Evolutionary conservation across 1,139 yeast species (phyloP), one percentile per base, ranked within the genome.

Genomic region (Hyphopichia fennica): DNA sequence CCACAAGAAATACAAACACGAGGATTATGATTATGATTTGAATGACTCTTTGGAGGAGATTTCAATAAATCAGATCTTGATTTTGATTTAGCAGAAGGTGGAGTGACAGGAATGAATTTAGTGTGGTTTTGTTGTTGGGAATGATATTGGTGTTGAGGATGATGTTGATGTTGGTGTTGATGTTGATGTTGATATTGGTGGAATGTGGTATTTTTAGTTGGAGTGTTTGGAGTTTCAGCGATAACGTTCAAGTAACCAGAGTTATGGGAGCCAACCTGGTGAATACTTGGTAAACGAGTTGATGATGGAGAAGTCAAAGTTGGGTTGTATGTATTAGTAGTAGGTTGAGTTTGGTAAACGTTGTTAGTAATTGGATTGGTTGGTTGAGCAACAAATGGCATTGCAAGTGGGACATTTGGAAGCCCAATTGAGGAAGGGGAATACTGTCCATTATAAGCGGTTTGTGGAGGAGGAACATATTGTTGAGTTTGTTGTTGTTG

Each of bases 1-100:
- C 91, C 90, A 66, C 99, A 93, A 4, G 97, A 88, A 27, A 93
- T 84, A 62, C 99, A 93, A 44, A 79, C 77, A 53, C 91, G 73
- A 33, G 65, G 58, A 35, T 66, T 64, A 41, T 62, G 67, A 41
- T 52, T 56, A 28, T 49, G 54, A 34, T 42, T 15, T 4, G 19
- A 6, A 19, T 33, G 13, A n/a, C 10, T 25, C 44, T 57, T 61
- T 19, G 72, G 66, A 3, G 77, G 75, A n/a, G 75, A 64, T 48
- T 60, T 65, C 39, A 60, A 44, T 41, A 59, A 46, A 15, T 69
- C 75, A 30, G 59, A 45, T 40, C 67, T 58, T 8, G 66, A 45
- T 45, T 63, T 63, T 30, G 58, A 46, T 44, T 65, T 65, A 35
- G 69, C 56, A 4, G 73, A 62, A 19, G 77, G 77, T 3, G 77